Conservation (phyloP, 441 rosid genomes). For the Erysimum cheiri region DNA sequence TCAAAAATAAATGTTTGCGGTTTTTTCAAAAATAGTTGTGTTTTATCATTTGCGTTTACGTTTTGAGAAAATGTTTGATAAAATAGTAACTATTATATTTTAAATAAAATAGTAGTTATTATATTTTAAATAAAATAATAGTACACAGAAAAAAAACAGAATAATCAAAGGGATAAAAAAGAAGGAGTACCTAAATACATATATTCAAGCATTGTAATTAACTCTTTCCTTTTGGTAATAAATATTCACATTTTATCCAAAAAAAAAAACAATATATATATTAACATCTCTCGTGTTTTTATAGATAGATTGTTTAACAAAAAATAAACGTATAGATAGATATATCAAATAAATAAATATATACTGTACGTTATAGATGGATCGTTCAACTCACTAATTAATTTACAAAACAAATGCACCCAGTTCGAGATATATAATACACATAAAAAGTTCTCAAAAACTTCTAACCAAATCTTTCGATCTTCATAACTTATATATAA, state of each 20-base stretch:
- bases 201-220: too few relatives aligned
- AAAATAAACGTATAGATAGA: neutral
- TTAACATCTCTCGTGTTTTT: slow-evolving; percentile 13
- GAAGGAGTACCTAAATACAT: neutral
- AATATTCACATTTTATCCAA: too few relatives aligned
- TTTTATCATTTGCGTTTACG: too few relatives aligned
- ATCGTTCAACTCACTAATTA: slow-evolving; percentile 11
- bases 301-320: too few relatives aligned
- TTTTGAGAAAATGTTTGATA: neutral
- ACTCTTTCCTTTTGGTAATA: too few relatives aligned
- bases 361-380: too few relatives aligned
- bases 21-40: too few relatives aligned
- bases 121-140: neutral
- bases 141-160: neutral
- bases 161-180: neutral
- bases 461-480: slow-evolving; percentile 21
- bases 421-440: slow-evolving; percentile 3
- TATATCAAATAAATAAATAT: neutral
- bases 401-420: slow-evolving; percentile 15
- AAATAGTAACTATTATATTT: neutral
- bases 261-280: neutral
- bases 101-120: neutral
- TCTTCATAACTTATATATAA: slow-evolving; percentile 3
- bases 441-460: neutral
- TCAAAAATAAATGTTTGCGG: neutral